Base-by-base conservation (phyloP, 768 basidiomycete genomes). In the Fibroporia radiculosa region DNA sequence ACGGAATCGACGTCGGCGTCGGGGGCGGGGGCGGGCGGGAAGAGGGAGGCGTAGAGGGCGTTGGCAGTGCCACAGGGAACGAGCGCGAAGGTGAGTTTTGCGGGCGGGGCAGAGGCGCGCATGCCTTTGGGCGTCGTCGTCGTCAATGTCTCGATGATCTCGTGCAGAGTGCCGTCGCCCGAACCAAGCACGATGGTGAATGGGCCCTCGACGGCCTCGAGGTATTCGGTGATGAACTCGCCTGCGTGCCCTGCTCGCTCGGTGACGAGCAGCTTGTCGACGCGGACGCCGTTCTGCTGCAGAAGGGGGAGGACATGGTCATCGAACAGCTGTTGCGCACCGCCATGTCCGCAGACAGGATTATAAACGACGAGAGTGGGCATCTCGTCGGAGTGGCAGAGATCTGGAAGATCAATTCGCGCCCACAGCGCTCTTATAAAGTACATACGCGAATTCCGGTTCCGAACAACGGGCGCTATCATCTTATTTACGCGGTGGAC, bases 131-230 rank as follows among this genome's bases (percentile, higher is more conserved):
- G 37, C n/a, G 51, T 39, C 3, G 44, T 26, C 16, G 34, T 38
- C 27, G 50, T 46, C 16, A 89, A 58, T 10, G 71, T 71, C 49
- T 84, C 85, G 57, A 93, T 71, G 50, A 95, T 76, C 55, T 98
- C 93, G 60, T 95, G 89, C 29, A 92, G 68, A 1, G 93, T 96
- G 14, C 93, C 93, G 62, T 98, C 93, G 6, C 93, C 93, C 4
- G 93, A 91, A 13, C 74, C 77, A 20, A 92, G 67, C 40, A 86
- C 57, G 37, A 86, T 58, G 0, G 72, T 72, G 41, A 75, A 47
- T 7, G 58, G 37, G 48, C 57, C 65, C 6, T 59, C 44, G 44
- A 56, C 48, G 33, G 53, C 49, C 8, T 64, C 45, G 39, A 83
- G 55, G 49, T 73, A 66, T 4, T 68, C 56, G 26, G 68, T 48